Evolutionary conservation across 2,329 filamentous ascomycete species (phyloP).

Genomic region (Nemania bipapillata): DNA sequence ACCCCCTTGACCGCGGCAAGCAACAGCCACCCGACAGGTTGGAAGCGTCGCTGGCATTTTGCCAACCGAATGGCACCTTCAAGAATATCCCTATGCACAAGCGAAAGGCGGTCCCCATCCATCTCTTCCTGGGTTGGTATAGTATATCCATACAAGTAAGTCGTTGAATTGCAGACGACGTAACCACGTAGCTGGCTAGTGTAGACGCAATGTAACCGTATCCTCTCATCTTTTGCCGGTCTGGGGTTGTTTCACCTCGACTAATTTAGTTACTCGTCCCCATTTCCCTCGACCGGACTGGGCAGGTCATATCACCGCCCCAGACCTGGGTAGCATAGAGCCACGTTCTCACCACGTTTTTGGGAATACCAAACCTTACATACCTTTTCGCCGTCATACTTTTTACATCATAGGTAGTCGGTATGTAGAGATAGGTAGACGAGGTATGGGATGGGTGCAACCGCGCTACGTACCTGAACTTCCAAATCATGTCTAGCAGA

Average conservation of each 20-base stretch:
- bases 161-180: conserved; percentile 13
- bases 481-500: conserved; percentile 6
- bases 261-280: conserved; percentile 21
- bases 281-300: conserved; percentile 13
- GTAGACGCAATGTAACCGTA: conserved; percentile 19
- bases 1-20: conserved; percentile 14
- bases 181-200: conserved; percentile 9
- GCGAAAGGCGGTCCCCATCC: conserved; percentile 8
- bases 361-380: background rate
- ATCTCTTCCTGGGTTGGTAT: conserved; percentile 20
- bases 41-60: conserved; percentile 38
- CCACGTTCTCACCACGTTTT: conserved; percentile 37
- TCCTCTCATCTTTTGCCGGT: conserved; percentile 20
- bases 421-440: too few relatives aligned
- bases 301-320: conserved; percentile 22
- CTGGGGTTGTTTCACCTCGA: conserved; percentile 34
- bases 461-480: background rate
- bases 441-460: background rate
- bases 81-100: conserved; percentile 6
- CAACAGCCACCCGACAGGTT: conserved; percentile 36
- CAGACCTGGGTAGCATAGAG: conserved; percentile 11
- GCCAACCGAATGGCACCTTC: conserved; percentile 32
- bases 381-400: background rate
- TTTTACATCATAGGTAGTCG: too few relatives aligned
- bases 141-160: too few relatives aligned